phyloP scores from a whole-genome alignment of 345 rosid genomes.

The Syzygium jambos region DNA sequence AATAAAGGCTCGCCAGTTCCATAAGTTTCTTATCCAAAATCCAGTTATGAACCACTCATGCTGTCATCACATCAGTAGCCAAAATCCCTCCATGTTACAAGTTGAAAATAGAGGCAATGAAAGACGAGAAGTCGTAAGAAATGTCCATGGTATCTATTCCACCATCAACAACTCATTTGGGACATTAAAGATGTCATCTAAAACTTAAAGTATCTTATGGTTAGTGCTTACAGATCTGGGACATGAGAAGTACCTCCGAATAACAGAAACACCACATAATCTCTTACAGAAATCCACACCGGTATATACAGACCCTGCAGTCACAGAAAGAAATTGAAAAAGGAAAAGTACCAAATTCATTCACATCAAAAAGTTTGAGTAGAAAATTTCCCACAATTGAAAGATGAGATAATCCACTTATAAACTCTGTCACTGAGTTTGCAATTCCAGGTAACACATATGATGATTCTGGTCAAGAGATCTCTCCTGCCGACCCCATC shows the following conservation, averaged over 20 bases:
- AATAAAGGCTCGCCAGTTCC: neutral
- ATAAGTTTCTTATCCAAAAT: neutral
- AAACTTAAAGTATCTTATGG: neutral
- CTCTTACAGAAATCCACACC: constrained; percentile 99
- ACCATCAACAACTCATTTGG: neutral
- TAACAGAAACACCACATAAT: constrained; percentile 93
- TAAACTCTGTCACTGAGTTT: neutral
- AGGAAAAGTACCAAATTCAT: neutral
- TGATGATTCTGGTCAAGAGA: neutral
- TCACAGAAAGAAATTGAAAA: neutral
- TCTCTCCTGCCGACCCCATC: neutral
- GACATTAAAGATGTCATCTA: neutral
- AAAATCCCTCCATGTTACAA: neutral
- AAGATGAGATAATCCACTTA: neutral
- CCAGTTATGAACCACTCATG: neutral
- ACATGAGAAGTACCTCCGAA: constrained; percentile 63
- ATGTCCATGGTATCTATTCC: neutral
- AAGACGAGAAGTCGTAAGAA: neutral
- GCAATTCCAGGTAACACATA: neutral
- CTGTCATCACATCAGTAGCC: neutral
- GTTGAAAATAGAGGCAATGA: neutral
- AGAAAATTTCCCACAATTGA: neutral
- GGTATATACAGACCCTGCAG: constrained; percentile 87
- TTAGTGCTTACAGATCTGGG: neutral
- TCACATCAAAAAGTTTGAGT: neutral